Evolutionary conservation across 2,329 filamentous ascomycete species (phyloP).

Genomic region (Magnaporthiopsis incrustans): DNA sequence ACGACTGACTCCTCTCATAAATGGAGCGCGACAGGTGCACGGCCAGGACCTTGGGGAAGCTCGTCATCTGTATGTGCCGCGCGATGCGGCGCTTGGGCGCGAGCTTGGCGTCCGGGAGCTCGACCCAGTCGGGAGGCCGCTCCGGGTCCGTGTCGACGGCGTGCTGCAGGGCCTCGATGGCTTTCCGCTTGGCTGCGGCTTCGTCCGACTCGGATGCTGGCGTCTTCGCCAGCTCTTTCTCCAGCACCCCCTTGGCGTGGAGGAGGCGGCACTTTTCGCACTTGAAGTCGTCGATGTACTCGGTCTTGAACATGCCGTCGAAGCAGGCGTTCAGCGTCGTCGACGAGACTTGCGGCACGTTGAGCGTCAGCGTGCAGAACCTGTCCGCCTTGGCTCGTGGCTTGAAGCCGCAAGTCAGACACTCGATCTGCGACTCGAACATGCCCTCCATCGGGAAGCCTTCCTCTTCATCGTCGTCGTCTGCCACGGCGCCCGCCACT

Average conservation of each 20-base stretch:
- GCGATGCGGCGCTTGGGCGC: constrained; percentile 80
- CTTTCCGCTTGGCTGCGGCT: constrained; percentile 15
- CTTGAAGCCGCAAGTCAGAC: constrained; percentile 80
- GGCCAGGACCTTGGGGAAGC: constrained; percentile 82
- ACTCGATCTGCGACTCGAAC: constrained; percentile 92
- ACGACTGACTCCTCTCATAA: constrained; percentile 70
- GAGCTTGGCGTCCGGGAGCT: constrained; percentile 63
- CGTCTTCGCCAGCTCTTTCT: constrained; percentile 41
- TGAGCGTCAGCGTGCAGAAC: constrained; percentile 87
- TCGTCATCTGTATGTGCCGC: constrained; percentile 77
- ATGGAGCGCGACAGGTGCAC: constrained; percentile 92
- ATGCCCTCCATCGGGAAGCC: constrained; percentile 89
- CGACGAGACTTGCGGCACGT: constrained; percentile 75
- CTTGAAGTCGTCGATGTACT: constrained; percentile 94
- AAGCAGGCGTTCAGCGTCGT: constrained; percentile 83
- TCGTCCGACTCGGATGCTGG: background rate
- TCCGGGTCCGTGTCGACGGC: constrained; percentile 80
- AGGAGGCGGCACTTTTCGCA: constrained; percentile 88
- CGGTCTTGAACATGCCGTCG: constrained; percentile 87
- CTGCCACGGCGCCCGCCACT: constrained; percentile 10
- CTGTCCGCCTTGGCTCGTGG: constrained; percentile 75
- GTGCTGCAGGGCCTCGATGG: constrained; percentile 56
- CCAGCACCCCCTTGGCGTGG: constrained; percentile 62
- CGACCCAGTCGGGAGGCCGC: constrained; percentile 60
- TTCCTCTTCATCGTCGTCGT: constrained; percentile 46